Conservation (phyloP, 768 basidiomycete genomes). For the Russula sp. region DNA sequence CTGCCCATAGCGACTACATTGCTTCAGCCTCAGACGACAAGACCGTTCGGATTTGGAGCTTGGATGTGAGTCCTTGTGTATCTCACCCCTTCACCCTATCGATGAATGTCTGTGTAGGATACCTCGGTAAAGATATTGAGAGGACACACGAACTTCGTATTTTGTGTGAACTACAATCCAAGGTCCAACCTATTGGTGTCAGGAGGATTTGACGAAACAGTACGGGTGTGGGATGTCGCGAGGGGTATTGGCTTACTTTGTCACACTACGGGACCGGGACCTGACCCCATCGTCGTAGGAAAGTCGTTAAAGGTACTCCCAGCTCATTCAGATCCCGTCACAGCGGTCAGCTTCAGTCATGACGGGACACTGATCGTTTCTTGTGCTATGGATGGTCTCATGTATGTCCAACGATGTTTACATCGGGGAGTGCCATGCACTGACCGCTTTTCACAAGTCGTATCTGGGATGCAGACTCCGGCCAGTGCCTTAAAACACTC, state of each 20-base stretch:
- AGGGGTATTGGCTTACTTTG: conserved; percentile 45
- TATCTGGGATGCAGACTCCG: conserved; percentile 95
- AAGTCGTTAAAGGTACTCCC: conserved; percentile 81
- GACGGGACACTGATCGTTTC: conserved; percentile 94
- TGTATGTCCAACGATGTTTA: conserved; percentile 46
- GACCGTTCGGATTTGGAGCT: conserved; percentile 78
- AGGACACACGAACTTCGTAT: conserved; percentile 91
- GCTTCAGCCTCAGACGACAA: conserved; percentile 95
- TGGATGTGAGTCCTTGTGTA: conserved; percentile 44
- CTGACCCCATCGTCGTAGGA: conserved; percentile 37
- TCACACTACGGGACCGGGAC: neutral
- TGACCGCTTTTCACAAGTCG: conserved; percentile 54
- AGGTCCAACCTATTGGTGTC: conserved; percentile 86
- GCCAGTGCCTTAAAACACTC: conserved; percentile 94
- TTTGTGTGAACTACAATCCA: conserved; percentile 89
- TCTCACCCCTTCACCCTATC: conserved; percentile 1
- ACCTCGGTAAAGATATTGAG: conserved; percentile 55
- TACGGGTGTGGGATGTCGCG: conserved; percentile 94
- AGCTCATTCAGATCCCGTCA: conserved; percentile 96
- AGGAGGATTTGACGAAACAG: conserved; percentile 93
- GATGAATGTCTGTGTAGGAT: conserved; percentile 35
- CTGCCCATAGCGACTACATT: conserved; percentile 68
- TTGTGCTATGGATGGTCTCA: conserved; percentile 93
- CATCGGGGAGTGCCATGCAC: neutral
- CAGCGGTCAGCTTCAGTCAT: conserved; percentile 86